Conservation (phyloP, 306 rosid species). For the Trichosanthes truncata region DNA sequence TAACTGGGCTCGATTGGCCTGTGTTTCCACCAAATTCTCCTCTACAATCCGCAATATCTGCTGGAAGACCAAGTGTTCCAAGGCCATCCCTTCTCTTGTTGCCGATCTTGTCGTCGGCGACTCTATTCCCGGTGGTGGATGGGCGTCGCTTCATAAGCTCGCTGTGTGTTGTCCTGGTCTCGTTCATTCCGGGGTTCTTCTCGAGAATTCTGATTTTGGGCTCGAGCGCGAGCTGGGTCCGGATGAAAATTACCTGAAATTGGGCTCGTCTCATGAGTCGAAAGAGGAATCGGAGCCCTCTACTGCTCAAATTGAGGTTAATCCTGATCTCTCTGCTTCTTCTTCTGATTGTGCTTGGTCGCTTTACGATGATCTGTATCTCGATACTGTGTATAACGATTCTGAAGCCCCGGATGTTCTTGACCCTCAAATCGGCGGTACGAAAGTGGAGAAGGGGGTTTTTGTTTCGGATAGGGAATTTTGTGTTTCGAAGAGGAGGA, state of each 20-base stretch:
- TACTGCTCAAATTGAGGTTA: neutral
- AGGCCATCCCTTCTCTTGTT: constrained; percentile 40
- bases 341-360: constrained; percentile 58
- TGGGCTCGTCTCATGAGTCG: neutral
- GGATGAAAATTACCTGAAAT: constrained; percentile 17
- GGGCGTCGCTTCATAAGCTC: constrained; percentile 65
- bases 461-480: constrained; percentile 8
- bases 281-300: neutral
- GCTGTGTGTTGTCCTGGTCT: constrained; percentile 87
- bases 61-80: constrained; percentile 44
- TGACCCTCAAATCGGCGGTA: neutral
- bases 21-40: constrained; percentile 59
- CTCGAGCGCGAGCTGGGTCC: constrained; percentile 68
- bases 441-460: constrained; percentile 22
- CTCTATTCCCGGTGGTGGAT: constrained; percentile 28
- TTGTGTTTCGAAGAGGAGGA: constrained; percentile 31
- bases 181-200: constrained; percentile 65
- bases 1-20: constrained; percentile 73
- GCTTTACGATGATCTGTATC: constrained; percentile 65
- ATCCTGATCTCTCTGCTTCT: constrained; percentile 8
- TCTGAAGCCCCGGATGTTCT: constrained; percentile 25
- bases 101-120: constrained; percentile 36
- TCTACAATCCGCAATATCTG: constrained; percentile 47
- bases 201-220: constrained; percentile 69
- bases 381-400: constrained; percentile 44